phyloP scores from a whole-genome alignment of 1,139 yeast species.

The Candida tetrigidarum region DNA sequence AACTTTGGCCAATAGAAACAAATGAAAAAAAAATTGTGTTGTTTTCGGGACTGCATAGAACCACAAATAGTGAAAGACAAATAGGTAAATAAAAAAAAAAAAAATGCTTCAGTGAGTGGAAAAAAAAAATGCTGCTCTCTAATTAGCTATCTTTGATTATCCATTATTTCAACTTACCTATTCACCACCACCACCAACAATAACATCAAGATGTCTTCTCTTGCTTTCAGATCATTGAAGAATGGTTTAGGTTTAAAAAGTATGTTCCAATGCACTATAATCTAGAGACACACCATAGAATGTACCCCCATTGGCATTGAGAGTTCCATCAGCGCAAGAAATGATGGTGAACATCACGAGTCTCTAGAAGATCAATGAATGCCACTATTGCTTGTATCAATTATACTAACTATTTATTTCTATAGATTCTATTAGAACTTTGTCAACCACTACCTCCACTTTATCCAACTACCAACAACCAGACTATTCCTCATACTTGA shows the following conservation, averaged over 20 bases:
- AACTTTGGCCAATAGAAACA: slow-evolving; percentile 10
- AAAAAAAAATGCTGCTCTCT: slow-evolving; percentile 11
- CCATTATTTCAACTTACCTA: slow-evolving; percentile 1
- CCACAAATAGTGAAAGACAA: not conserved
- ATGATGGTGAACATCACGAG: too few species aligned
- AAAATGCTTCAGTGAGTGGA: slow-evolving; percentile 11
- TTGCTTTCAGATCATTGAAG: slow-evolving; percentile 60
- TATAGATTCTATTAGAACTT: slow-evolving; percentile 39
- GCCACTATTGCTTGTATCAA: too few species aligned
- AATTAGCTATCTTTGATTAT: not conserved
- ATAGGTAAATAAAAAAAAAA: too few species aligned
- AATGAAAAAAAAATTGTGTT: slow-evolving; percentile 8
- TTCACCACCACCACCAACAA: slow-evolving; percentile 6
- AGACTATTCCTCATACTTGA: slow-evolving; percentile 83
- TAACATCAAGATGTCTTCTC: slow-evolving; percentile 34
- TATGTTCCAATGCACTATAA: too few species aligned
- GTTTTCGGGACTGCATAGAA: slow-evolving; percentile 12
- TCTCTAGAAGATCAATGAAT: too few species aligned
- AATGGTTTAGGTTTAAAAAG: slow-evolving; percentile 50
- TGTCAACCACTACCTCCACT: slow-evolving; percentile 52
- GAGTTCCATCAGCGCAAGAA: too few species aligned
- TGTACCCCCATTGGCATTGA: not conserved
- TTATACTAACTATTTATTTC: slow-evolving; percentile 7
- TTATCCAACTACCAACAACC: slow-evolving; percentile 89
- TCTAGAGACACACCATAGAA: too few species aligned